Evolutionary conservation across 2,329 filamentous ascomycete species (phyloP), one percentile per base, ranked within the genome.

Genomic region (Diplocarpon rosae): DNA sequence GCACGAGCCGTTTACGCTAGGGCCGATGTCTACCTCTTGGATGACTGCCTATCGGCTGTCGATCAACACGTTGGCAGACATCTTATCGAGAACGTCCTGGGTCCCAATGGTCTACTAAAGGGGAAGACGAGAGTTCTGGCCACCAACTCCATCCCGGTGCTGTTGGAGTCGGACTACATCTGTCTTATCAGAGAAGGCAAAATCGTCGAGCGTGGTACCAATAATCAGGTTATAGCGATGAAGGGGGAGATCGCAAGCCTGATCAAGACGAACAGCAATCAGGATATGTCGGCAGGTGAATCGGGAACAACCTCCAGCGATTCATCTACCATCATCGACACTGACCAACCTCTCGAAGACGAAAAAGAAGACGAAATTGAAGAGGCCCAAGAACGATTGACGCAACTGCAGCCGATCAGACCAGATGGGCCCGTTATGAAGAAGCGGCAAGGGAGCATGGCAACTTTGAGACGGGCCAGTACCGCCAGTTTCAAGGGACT

Each of bases 31-130:
- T 96, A 96, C 60, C 72, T 98, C 11, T 72, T 98, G 10, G 92
- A 98, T 55, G 92, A 98, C 62, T 85, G 89, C 49, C 72, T 98
- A 10, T 96, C 90, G 13, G 92, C 93, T 0, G 92, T 98, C n/a
- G 92, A 98, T 65, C 90, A 94, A 52, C 92, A 98, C 60, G 92
- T 98, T 47, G 92, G 92, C 39, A 77, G 86, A 52, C 92, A 98
- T 65, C 75, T 98, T 46, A 95, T 95, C 57, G 85, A 96, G 61
- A 86, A 92, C 51, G 92, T 98, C 1, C 76, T 98, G 30, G 92
- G 92, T 11, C 73, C 83, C 4, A 83, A 81, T 50, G 92, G 92
- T 53, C 70, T 98, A 6, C 73, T 98, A 17, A 75, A 71, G 41
- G 77, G 82, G 32, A 96, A 96, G 67, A 95, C 90, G 6, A 80